Evolutionary conservation across 2,329 filamentous ascomycete species (phyloP), one percentile per base, ranked within the genome.

Genomic region (Talaromyces islandicus): DNA sequence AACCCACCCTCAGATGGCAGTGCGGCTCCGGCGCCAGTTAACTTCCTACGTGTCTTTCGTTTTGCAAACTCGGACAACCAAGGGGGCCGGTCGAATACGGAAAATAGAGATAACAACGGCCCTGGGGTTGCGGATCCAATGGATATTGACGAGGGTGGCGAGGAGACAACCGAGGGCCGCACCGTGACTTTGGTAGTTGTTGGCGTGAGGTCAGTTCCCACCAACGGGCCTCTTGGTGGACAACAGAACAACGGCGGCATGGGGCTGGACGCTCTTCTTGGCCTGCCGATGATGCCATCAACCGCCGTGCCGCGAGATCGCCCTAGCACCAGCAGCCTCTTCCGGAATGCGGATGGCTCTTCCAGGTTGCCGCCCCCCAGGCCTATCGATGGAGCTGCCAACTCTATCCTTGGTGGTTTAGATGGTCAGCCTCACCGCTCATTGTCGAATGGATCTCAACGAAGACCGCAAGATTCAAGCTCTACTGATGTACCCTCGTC

Each of bases 141-240:
- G 69, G 73, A 76, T 59, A 58, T 74, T 53, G 77, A 79, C 52
- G 74, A 73, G 24, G 76, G 76, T 57, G 62, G 68, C 25, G 57
- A 62, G 21, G 60, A 62, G 21, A 27, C 29, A 19, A 32, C 14
- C 30, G 80, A 81, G 59, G 82, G 82, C 53, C 79, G 86, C 24
- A 87, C 86, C 73, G 84, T 88, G 43, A 87, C 87, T 9, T 81
- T 89, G 63, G 88, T 89, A 50, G 86, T 89, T 57, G 86, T 89
- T 46, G 87, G 87, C 58, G 88, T 89, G 59, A 78, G 86, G 57
- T 87, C 86, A 27, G 85, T 88, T 60, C 85, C 82, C 32, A 81
- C 84, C 21, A 77, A 77, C 27, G 75, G 77, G 14, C 71, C 75
- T 25, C 75, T 76, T 21, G 66, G 71, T 54, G 66, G 71, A 53